A percentile compares a stretch with the other conserved stretches of the same genome.
phyloP scores from a whole-genome alignment of 176 grass and related monocot species.

The Oryza nivara region DNA sequence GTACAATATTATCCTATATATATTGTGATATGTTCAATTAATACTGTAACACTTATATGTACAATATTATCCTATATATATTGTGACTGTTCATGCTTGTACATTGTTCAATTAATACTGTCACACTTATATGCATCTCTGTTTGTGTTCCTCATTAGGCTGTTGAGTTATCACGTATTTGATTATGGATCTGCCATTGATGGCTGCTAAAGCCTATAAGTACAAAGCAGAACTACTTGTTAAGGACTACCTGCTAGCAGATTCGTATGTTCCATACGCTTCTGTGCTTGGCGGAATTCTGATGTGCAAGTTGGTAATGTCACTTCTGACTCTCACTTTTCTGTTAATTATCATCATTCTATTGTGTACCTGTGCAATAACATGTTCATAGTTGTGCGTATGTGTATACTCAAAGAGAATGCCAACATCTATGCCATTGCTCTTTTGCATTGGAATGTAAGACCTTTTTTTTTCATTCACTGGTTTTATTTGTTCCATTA shows the following conservation, averaged over 20 bases:
- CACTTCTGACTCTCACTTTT: slow-evolving; percentile 18
- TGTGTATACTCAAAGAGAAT: not conserved
- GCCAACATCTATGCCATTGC: not conserved
- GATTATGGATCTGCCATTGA: slow-evolving; percentile 42
- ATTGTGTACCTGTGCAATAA: not conserved
- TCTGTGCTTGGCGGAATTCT: slow-evolving; percentile 69
- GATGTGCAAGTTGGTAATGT: slow-evolving; percentile 89
- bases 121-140: slow-evolving; percentile 9
- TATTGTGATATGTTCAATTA: not conserved
- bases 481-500: not conserved
- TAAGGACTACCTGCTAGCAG: slow-evolving; percentile 80
- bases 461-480: not conserved
- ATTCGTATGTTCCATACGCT: slow-evolving; percentile 71
- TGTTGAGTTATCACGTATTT: not conserved
- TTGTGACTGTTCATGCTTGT: not conserved
- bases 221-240: slow-evolving; percentile 66
- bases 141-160: slow-evolving; percentile 10
- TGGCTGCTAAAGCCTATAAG: slow-evolving; percentile 64
- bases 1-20: slow-evolving; percentile 6
- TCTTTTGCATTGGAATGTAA: not conserved
- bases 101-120: not conserved
- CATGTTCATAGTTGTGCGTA: not conserved
- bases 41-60: no score
- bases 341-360: slow-evolving; percentile 1
- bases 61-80: slow-evolving; percentile 5